Evolutionary conservation across 2,329 filamentous ascomycete genomes (phyloP).

Genomic region (Cercospora janseana): DNA sequence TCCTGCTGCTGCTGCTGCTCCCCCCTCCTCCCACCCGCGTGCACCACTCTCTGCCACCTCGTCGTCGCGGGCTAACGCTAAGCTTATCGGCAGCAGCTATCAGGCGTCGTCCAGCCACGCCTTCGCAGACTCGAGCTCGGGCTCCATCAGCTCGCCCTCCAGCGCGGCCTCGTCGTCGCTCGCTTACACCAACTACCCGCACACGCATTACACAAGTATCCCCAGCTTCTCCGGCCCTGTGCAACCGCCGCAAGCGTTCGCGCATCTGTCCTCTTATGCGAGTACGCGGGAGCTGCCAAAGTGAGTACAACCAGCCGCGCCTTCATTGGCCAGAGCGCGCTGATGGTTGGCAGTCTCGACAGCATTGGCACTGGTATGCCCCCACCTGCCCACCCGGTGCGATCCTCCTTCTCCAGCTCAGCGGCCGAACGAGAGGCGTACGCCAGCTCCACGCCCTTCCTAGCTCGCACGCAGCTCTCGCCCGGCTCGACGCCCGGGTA

Average conservation of each 20-base stretch:
- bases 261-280: slow-evolving; percentile 38
- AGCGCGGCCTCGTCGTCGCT: slow-evolving; percentile 47
- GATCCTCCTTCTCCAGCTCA: slow-evolving; percentile 32
- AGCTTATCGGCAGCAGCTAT: slow-evolving; percentile 45
- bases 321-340: slow-evolving; percentile 26
- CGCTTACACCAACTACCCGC: slow-evolving; percentile 41
- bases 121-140: slow-evolving; percentile 57
- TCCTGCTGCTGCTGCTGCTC: not conserved
- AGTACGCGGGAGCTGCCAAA: slow-evolving; percentile 44
- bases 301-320: slow-evolving; percentile 41
- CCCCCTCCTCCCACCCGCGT: too few species aligned
- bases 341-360: slow-evolving; percentile 33
- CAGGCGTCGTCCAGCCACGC: slow-evolving; percentile 44
- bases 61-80: slow-evolving; percentile 17
- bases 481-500: slow-evolving; percentile 31
- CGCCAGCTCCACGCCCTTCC: slow-evolving; percentile 29
- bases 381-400: slow-evolving; percentile 29
- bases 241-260: slow-evolving; percentile 41
- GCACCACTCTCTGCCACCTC: slow-evolving; percentile 10
- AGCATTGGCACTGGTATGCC: slow-evolving; percentile 32
- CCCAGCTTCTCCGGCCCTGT: slow-evolving; percentile 36
- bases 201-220: slow-evolving; percentile 40
- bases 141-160: slow-evolving; percentile 54
- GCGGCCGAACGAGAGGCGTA: slow-evolving; percentile 33
- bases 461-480: slow-evolving; percentile 32